Conservation (phyloP, 2,329 filamentous ascomycete species). For the Huntiella bhutanensis region DNA sequence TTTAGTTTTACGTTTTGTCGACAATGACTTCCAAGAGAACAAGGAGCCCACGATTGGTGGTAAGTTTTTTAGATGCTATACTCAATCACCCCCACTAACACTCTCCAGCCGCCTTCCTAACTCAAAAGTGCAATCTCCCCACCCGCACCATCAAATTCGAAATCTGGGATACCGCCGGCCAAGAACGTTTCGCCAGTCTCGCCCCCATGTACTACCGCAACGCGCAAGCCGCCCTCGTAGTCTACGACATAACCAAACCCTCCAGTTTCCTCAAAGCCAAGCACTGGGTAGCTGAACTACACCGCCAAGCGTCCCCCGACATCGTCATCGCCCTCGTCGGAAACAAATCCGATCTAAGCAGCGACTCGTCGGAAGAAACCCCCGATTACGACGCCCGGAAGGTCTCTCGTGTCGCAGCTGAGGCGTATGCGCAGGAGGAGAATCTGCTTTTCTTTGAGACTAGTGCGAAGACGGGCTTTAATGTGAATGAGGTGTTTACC, state of each 20-base stretch:
- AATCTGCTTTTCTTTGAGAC: constrained; percentile 92
- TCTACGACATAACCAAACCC: constrained; percentile 96
- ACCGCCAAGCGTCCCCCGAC: constrained; percentile 84
- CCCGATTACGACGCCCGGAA: constrained; percentile 59
- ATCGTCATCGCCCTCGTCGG: constrained; percentile 95
- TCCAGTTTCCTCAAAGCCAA: constrained; percentile 91
- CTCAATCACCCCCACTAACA: too few species aligned
- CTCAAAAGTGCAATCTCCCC: constrained; percentile 94
- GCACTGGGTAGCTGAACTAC: constrained; percentile 95
- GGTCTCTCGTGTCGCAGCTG: constrained; percentile 77
- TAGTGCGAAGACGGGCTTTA: constrained; percentile 86
- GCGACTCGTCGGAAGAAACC: constrained; percentile 30
- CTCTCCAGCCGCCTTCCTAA: constrained; percentile 71
- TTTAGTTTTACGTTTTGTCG: constrained; percentile 92
- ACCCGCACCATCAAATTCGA: constrained; percentile 83
- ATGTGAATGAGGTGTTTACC: constrained; percentile 90
- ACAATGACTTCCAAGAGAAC: constrained; percentile 99
- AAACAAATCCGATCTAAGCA: constrained; percentile 86
- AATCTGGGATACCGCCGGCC: constrained; percentile 96
- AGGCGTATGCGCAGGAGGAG: constrained; percentile 87
- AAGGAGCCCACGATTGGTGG: constrained; percentile 98
- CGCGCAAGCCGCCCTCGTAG: constrained; percentile 88
- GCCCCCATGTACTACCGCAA: constrained; percentile 99
- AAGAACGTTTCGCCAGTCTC: constrained; percentile 90
- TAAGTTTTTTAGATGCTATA: too few species aligned